A percentile compares a stretch with the other conserved stretches of the same genome.
Conservation (phyloP, 257 asterid genomes). For the Nicotiana otophora region DNA sequence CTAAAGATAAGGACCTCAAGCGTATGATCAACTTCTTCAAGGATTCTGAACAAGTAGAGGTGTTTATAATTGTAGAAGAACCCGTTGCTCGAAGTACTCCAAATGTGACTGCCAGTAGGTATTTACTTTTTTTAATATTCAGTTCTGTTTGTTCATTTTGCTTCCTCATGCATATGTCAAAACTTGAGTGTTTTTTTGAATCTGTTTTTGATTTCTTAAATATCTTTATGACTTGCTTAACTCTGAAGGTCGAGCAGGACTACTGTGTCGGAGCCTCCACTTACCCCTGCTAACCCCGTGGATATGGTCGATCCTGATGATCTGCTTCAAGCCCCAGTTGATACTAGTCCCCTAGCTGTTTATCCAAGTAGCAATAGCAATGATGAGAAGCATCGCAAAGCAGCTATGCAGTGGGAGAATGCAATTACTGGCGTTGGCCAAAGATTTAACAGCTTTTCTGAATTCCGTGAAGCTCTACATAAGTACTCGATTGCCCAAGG, state of each 20-base stretch:
- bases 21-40: conserved; percentile 92
- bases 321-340: conserved; percentile 58
- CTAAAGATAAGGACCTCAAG: conserved; percentile 93
- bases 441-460: conserved; percentile 86
- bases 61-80: conserved; percentile 68
- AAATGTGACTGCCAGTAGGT: conserved; percentile 84
- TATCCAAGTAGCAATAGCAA: conserved; percentile 30
- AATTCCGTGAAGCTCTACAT: conserved; percentile 96
- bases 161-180: neutral
- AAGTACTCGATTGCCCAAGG: conserved; percentile 99
- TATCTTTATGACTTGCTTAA: neutral
- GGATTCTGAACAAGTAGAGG: conserved; percentile 94
- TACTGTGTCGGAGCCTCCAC: conserved; percentile 53
- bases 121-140: conserved; percentile 16
- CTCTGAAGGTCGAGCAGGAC: conserved; percentile 84
- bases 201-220: neutral
- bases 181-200: neutral
- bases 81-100: conserved; percentile 53
- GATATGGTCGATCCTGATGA: conserved; percentile 64
- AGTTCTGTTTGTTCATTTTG: neutral
- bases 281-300: conserved; percentile 54
- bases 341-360: conserved; percentile 33
- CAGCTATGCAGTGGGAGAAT: conserved; percentile 91
- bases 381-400: conserved; percentile 76
- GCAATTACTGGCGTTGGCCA: conserved; percentile 99